Evolutionary conservation across 164 flowering plant genomes (phyloP).

Genomic region (Echeveria elegans): DNA sequence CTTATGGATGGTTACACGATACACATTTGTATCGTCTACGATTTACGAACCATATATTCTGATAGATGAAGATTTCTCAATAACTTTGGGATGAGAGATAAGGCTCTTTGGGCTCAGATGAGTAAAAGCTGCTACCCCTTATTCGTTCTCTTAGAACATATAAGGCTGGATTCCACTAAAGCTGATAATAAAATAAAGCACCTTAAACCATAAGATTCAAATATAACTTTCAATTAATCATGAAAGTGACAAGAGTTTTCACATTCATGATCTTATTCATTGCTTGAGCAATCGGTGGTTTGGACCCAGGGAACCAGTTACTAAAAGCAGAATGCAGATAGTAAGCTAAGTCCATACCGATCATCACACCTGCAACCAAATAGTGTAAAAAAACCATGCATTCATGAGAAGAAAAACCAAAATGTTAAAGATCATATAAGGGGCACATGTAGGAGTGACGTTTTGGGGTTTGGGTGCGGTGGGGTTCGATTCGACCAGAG

Average conservation of each 20-base stretch:
- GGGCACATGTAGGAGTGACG: constrained; percentile 97
- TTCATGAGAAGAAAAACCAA: no score
- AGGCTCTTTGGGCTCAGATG: constrained; percentile 99
- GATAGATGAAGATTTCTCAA: constrained; percentile 97
- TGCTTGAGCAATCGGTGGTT: constrained; percentile 92
- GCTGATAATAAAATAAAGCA: no score
- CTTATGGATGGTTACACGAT: constrained; percentile 98
- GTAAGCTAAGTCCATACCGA: constrained; percentile 97
- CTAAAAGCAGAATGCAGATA: constrained; percentile 98
- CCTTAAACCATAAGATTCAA: no score
- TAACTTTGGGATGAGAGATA: constrained; percentile 96
- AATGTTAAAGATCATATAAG: no score
- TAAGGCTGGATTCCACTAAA: no score
- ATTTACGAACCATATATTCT: no score
- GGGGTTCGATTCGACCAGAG: no score
- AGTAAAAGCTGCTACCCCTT: constrained; percentile 92
- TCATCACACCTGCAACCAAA: constrained; percentile 75
- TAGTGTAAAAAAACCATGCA: no score
- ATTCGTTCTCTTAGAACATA: no score
- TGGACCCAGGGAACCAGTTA: constrained; percentile 99
- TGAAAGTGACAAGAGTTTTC: no score
- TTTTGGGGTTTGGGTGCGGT: no score
- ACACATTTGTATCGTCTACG: constrained; percentile 98
- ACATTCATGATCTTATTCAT: constrained; percentile 99
- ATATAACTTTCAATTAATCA: not conserved